Percentiles rank a stretch among this genome's conserved stretches.
phyloP scores from a whole-genome alignment of 1,284 basidiomycete species.

The Tetrapyrgos nigripes region DNA sequence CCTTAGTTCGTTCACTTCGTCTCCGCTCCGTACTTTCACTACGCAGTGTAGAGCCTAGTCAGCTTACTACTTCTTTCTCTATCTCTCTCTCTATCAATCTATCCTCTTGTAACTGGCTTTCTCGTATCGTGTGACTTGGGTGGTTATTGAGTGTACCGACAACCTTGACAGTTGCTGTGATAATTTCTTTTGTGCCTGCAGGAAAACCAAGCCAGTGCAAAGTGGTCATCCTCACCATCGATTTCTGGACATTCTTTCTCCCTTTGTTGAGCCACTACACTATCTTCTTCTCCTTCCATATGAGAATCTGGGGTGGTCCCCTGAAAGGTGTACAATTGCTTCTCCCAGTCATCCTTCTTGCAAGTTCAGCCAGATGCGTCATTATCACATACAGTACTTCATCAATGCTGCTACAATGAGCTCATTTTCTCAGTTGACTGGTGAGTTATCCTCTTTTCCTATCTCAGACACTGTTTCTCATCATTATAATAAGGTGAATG shows the following conservation, averaged over 20 bases:
- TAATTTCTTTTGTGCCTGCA: constrained; percentile 11
- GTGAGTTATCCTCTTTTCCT: not conserved
- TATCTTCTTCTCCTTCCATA: constrained; percentile 9
- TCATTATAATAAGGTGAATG: constrained; percentile 7
- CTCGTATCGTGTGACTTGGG: no score
- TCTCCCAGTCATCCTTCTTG: not conserved
- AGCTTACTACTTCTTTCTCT: no score
- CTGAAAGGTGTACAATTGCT: not conserved
- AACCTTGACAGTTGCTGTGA: no score
- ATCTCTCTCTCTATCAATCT: no score
- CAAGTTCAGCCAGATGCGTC: constrained; percentile 10
- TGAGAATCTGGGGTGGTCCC: constrained; percentile 8
- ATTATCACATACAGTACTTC: constrained; percentile 7
- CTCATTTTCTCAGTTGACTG: constrained; percentile 4
- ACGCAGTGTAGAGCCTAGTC: no score
- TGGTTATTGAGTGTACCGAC: no score
- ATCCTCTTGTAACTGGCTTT: no score
- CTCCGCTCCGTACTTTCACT: no score
- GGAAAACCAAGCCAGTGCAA: not conserved
- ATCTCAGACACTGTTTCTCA: no score
- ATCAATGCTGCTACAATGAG: constrained; percentile 8
- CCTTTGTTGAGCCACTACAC: constrained; percentile 10
- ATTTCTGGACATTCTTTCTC: constrained; percentile 5
- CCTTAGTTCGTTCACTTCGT: no score
- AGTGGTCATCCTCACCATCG: not conserved